phyloP scores from a whole-genome alignment of 2,329 filamentous ascomycete genomes.

The Claviceps quebecensis region DNA sequence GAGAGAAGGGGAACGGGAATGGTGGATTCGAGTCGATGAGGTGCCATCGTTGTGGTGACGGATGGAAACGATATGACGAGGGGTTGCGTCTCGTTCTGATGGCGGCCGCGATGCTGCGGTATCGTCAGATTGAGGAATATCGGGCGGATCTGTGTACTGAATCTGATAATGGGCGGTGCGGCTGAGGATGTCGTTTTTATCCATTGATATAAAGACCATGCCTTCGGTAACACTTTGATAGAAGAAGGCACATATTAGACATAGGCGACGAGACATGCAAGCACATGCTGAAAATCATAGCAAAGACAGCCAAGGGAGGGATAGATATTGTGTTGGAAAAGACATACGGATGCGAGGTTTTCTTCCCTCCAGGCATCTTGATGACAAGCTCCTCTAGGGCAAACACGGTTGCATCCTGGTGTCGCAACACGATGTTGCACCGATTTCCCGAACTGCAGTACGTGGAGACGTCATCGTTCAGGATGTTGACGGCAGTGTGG shows the following conservation, averaged over 20 bases:
- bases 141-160: conserved; percentile 35
- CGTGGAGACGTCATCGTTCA: conserved; percentile 68
- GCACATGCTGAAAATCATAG: neutral
- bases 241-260: neutral
- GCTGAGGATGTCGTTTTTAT: conserved; percentile 57
- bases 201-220: conserved; percentile 84
- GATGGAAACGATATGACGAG: conserved; percentile 32
- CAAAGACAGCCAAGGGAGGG: neutral
- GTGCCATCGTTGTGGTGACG: conserved; percentile 38
- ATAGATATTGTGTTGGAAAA: neutral
- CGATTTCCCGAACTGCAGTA: conserved; percentile 82
- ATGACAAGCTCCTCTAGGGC: conserved; percentile 76
- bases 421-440: conserved; percentile 75
- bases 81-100: conserved; percentile 10
- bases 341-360: conserved; percentile 77
- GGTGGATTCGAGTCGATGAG: conserved; percentile 12
- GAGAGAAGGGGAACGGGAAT: conserved; percentile 1
- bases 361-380: conserved; percentile 58
- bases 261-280: neutral
- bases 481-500: conserved; percentile 66
- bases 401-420: conserved; percentile 69
- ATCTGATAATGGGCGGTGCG: conserved; percentile 66
- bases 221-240: conserved; percentile 64
- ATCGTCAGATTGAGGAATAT: conserved; percentile 2
- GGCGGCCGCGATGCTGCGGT: conserved; percentile 4